Conservation (phyloP, 1,139 yeast species). For the Candida sanyaensis region DNA sequence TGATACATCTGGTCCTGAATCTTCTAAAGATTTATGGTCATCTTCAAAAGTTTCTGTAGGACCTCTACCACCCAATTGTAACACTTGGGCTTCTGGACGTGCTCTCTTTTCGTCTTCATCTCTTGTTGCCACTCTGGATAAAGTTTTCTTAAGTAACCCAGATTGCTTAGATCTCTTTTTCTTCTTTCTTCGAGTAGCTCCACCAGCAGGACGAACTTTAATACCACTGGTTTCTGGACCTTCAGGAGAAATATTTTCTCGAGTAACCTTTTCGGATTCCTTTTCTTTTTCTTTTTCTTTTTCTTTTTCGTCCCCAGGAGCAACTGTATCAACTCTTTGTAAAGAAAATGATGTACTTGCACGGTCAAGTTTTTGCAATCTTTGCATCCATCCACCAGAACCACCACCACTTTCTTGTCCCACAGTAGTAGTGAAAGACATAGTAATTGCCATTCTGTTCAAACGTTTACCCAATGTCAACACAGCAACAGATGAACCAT, state of each 20-base stretch:
- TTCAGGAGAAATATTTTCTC: background rate
- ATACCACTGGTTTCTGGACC: constrained; percentile 59
- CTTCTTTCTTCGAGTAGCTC: constrained; percentile 52
- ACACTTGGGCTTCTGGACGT: constrained; percentile 43
- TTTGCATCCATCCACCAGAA: constrained; percentile 70
- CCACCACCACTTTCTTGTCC: constrained; percentile 48
- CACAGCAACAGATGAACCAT: constrained; percentile 97
- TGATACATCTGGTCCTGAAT: constrained; percentile 8
- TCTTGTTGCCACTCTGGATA: constrained; percentile 30
- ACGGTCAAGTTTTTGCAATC: constrained; percentile 78
- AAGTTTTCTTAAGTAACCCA: constrained; percentile 30
- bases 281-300: constrained; percentile 4
- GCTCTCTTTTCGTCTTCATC: constrained; percentile 31
- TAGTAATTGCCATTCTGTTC: constrained; percentile 89
- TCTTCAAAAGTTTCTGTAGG: background rate
- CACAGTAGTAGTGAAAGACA: constrained; percentile 76
- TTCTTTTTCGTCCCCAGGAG: constrained; percentile 15
- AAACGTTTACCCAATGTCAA: constrained; percentile 84
- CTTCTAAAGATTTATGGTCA: constrained; percentile 2
- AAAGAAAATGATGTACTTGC: constrained; percentile 76
- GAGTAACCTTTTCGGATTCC: background rate
- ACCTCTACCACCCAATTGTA: constrained; percentile 44
- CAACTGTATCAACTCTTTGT: constrained; percentile 74
- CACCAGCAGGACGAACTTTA: constrained; percentile 80
- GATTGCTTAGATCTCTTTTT: constrained; percentile 35